These are phyloP conservation scores for Vaccinium darrowii DNA, from an alignment of 148 eudicot species.

Conservation along the genomic window DNA sequence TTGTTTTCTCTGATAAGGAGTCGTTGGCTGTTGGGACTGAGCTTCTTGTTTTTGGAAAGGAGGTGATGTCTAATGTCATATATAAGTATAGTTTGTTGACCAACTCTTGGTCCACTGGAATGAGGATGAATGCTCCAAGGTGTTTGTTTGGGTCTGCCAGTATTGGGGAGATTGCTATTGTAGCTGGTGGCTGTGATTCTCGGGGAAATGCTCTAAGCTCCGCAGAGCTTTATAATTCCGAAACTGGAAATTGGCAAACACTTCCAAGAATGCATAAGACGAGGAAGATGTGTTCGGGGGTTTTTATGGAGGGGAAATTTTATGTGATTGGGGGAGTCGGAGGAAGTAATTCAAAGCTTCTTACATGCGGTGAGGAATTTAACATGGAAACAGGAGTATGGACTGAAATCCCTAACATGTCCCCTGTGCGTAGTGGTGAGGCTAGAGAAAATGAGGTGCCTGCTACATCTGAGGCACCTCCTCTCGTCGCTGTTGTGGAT, in stretches of 20 bases:
- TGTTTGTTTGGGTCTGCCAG: constrained; percentile 81
- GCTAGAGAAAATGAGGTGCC: constrained; percentile 33
- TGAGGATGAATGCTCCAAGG: constrained; percentile 59
- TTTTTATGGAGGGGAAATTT: constrained; percentile 78
- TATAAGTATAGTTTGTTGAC: constrained; percentile 60
- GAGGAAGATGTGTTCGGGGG: constrained; percentile 68
- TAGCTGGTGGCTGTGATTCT: constrained; percentile 81
- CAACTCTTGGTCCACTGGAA: constrained; percentile 66
- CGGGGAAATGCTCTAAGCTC: constrained; percentile 45
- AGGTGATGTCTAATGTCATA: constrained; percentile 42
- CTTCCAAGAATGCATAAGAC: constrained; percentile 67
- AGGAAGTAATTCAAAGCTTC: constrained; percentile 30
- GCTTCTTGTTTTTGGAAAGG: constrained; percentile 73
- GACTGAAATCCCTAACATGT: constrained; percentile 65
- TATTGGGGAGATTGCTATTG: constrained; percentile 59
- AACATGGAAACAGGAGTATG: constrained; percentile 50
- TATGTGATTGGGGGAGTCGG: constrained; percentile 79
- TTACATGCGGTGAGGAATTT: constrained; percentile 69
- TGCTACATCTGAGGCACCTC: constrained; percentile 67
- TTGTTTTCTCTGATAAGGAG: constrained; percentile 72
- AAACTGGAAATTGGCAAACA: constrained; percentile 51
- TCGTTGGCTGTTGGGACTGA: constrained; percentile 89
- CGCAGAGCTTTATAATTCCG: constrained; percentile 69
- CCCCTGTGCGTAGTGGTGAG: constrained; percentile 38
- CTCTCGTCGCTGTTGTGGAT: constrained; percentile 67